Evolutionary conservation across 2,329 filamentous ascomycete species (phyloP).

Genomic region (Trichoderma koningii): DNA sequence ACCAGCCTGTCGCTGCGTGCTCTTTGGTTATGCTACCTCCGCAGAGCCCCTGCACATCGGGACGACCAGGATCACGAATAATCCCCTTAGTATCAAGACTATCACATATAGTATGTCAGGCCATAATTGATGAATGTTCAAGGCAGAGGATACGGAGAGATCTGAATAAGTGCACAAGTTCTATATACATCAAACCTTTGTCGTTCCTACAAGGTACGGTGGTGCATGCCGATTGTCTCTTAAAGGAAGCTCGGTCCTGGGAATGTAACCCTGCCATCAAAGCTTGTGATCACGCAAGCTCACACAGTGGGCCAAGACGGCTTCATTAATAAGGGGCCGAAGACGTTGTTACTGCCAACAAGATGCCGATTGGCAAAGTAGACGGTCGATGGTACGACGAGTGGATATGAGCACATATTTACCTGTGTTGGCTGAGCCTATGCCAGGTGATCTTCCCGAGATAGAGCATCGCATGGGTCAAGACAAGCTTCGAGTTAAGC

Average conservation of each 20-base stretch:
- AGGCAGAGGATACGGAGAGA: too few species aligned
- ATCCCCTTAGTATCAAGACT: too few species aligned
- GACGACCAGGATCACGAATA: too few species aligned
- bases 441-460: background rate
- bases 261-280: background rate
- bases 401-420: background rate
- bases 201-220: background rate
- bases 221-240: background rate
- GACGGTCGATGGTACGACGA: background rate
- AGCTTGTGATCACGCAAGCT: conserved; percentile 5
- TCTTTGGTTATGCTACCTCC: background rate
- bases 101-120: too few species aligned
- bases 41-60: too few species aligned
- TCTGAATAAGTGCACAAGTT: too few species aligned
- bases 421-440: background rate
- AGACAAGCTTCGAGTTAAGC: conserved; percentile 3
- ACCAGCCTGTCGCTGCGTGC: background rate
- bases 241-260: background rate
- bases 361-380: background rate
- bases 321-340: background rate
- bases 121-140: too few species aligned
- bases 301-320: background rate
- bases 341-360: background rate
- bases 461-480: background rate
- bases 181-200: too few species aligned